Conservation (phyloP, 2,329 filamentous ascomycete genomes). For the Dactylonectria estremocensis region DNA sequence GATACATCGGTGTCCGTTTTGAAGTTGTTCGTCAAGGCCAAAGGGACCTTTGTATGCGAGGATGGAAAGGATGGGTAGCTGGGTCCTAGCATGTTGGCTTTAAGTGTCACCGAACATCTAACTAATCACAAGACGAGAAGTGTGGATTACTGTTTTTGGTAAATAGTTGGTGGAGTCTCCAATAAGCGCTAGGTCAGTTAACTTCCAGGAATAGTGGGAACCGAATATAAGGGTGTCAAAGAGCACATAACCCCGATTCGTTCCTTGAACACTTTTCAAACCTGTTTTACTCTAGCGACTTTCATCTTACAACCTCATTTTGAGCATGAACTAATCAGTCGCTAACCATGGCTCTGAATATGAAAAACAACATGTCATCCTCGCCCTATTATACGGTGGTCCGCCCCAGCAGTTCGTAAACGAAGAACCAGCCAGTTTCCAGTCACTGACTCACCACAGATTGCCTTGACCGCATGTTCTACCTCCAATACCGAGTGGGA, state of each 20-base stretch:
- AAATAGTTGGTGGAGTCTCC: conserved; percentile 1
- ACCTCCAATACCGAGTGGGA: conserved; percentile 36
- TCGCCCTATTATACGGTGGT: conserved; percentile 21
- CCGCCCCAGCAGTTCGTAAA: conserved; percentile 26
- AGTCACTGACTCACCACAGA: conserved; percentile 13
- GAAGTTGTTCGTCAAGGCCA: too few relatives aligned
- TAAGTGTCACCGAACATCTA: not conserved
- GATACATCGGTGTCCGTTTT: conserved; percentile 42
- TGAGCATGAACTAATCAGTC: too few relatives aligned
- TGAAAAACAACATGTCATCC: not conserved
- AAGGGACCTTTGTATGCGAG: too few relatives aligned
- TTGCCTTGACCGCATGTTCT: conserved; percentile 37
- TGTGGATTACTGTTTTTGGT: conserved; percentile 36
- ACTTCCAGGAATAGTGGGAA: too few relatives aligned
- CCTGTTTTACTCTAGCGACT: too few relatives aligned
- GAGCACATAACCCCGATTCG: too few relatives aligned
- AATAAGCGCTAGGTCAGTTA: too few relatives aligned
- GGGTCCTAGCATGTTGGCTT: too few relatives aligned
- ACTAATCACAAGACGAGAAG: conserved; percentile 26
- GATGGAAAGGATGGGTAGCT: too few relatives aligned
- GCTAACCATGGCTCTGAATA: not conserved
- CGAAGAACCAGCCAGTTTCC: not conserved
- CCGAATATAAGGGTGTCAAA: not conserved
- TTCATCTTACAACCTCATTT: too few relatives aligned
- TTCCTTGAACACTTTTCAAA: too few relatives aligned